Base-by-base conservation (phyloP, 78 protist genomes). In the Mantamonas sphyraenae region DNA sequence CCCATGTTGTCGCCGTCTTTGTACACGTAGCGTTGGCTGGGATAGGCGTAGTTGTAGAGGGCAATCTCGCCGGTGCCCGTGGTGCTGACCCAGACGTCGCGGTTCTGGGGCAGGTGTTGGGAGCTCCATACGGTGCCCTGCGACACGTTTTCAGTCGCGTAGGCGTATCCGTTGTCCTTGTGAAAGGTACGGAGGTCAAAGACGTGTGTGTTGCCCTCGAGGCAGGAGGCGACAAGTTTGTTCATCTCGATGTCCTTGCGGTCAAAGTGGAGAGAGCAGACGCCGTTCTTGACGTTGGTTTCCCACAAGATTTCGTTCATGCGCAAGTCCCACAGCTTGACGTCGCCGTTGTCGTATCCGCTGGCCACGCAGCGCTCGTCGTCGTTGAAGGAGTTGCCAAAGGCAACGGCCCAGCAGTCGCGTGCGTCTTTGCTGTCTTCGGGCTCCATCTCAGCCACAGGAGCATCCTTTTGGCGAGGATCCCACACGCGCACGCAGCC, bases 301-400 rank as follows among this genome's bases (percentile, higher is more conserved):
- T 84, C 90, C 66, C 74, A 82, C 1, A 53, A 37, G 9, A 89
- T 17, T 31, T 22, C 45, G 22, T 39, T 58, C 35, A 57, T 80
- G 19, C 68, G 39, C 38, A 89, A 39, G 53, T 89, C 94, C 30
- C 73, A 72, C 38, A 89, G 58, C 31, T 85, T 89, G 16, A 89
- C 60, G 55, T 89, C 94, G 31, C 94, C 94, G 77, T 84, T 89
- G 69, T 85, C 88, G 61, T 81, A 89, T 0, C 90, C 89, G 0
- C 78, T 64, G 34, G 70, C 85, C 40, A 83, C 73, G 22, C 53
- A 17, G 20, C 92, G 83, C 38, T 85, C 83, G 2, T 34, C 53
- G 43, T 42, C 69, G 14, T 0, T 31, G 16, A 47, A 47, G 24
- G 72, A 26, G n/a, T 74, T 63, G 0, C 94, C 94, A 30, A 89